phyloP scores from a whole-genome alignment of 176 grass and related monocot species.

The Oryza rufipogon region DNA sequence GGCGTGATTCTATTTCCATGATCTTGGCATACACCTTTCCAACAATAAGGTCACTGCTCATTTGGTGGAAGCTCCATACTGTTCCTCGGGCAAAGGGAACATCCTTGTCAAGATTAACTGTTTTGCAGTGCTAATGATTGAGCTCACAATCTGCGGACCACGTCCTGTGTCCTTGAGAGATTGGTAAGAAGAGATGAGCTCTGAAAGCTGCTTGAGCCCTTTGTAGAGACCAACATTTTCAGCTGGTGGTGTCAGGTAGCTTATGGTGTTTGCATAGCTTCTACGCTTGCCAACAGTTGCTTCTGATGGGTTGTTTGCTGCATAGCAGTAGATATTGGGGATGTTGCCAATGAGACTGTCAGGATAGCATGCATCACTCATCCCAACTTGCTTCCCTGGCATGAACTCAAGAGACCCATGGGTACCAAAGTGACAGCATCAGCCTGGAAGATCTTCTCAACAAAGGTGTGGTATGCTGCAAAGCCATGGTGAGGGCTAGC shows the following conservation, averaged over 20 bases:
- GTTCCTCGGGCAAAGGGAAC: constrained; percentile 83
- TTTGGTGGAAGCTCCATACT: constrained; percentile 66
- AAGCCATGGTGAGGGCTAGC: constrained; percentile 97
- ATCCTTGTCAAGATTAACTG: constrained; percentile 99
- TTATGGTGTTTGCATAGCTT: constrained; percentile 99
- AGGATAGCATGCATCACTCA: constrained; percentile 94
- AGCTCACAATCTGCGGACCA: constrained; percentile 89
- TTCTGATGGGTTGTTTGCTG: constrained; percentile 98
- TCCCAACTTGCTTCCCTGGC: constrained; percentile 97
- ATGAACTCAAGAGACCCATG: constrained; percentile 97
- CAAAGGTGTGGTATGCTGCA: constrained; percentile 92
- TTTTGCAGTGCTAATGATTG: constrained; percentile 88
- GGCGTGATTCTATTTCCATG: constrained; percentile 96
- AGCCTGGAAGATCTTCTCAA: constrained; percentile 98
- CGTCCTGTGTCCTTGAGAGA: constrained; percentile 96
- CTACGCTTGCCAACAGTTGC: constrained; percentile 91
- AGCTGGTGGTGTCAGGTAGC: constrained; percentile 93
- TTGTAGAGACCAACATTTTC: constrained; percentile 99
- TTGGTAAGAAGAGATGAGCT: constrained; percentile 97
- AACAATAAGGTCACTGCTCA: constrained; percentile 80
- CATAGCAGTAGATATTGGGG: constrained; percentile 98
- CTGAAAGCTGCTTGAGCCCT: constrained; percentile 96
- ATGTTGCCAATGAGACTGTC: constrained; percentile 99
- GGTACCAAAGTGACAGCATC: constrained; percentile 97
- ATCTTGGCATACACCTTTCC: constrained; percentile 97